These are phyloP conservation scores for Carex arenaria DNA, from an alignment of 202 grass and related monocot species.

Conservation along the genomic window DNA sequence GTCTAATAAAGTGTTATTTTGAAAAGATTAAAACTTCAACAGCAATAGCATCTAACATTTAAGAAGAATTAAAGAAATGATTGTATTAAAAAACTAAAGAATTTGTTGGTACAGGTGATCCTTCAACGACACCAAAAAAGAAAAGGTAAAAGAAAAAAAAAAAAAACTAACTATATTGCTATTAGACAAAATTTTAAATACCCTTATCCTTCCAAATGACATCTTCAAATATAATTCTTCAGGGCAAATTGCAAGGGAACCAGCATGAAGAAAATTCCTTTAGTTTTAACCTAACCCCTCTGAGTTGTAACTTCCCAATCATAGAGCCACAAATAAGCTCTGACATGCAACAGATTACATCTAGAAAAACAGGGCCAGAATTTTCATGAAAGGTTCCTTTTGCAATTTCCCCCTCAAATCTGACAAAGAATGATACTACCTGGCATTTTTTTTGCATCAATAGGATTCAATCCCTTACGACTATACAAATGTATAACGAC, in stretches of 20 bases:
- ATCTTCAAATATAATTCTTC: not conserved
- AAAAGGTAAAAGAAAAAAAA: no score
- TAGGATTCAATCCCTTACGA: not conserved
- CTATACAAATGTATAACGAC: constrained; percentile 8
- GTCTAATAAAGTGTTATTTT: not conserved
- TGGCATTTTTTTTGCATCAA: not conserved
- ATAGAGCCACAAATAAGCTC: not conserved
- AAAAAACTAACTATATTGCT: not conserved
- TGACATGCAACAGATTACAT: not conserved
- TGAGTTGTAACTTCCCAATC: not conserved
- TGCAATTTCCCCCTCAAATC: not conserved
- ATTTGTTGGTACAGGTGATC: not conserved
- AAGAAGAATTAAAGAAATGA: not conserved
- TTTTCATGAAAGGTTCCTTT: not conserved
- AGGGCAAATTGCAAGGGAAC: constrained; percentile 12
- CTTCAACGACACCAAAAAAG: not conserved
- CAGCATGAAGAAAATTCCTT: not conserved
- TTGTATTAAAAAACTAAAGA: not conserved
- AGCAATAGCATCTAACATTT: not conserved
- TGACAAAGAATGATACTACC: not conserved
- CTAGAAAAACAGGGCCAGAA: not conserved
- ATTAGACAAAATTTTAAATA: not conserved
- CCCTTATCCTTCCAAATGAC: not conserved
- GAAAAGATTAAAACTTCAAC: not conserved
- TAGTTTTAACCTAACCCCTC: not conserved